A percentile compares a stretch with the other conserved stretches of the same genome.
phyloP scores from a whole-genome alignment of 371 early-diverging fungal genomes.

The Saksenaea vasiformis region DNA sequence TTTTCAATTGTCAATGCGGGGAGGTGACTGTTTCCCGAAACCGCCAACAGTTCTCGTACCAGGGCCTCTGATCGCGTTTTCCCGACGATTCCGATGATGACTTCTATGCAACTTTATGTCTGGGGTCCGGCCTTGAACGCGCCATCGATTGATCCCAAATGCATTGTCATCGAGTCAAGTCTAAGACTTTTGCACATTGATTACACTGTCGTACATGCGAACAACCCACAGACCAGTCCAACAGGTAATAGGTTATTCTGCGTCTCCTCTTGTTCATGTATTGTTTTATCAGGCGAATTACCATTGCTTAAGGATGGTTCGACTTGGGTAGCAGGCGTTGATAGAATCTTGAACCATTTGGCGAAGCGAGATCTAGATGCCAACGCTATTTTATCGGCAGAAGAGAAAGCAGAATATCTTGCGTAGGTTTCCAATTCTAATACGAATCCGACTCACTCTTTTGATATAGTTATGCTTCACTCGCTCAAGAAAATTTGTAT shows the following conservation, averaged over 20 bases:
- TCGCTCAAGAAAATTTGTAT: constrained; percentile 54
- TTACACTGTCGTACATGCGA: constrained; percentile 51
- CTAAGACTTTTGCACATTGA: constrained; percentile 51
- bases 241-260: constrained; percentile 43
- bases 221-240: constrained; percentile 58
- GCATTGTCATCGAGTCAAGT: constrained; percentile 55
- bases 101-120: constrained; percentile 52
- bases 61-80: neutral
- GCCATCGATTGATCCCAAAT: constrained; percentile 65
- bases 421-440: constrained; percentile 37
- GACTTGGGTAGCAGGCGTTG: constrained; percentile 61
- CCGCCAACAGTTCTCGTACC: neutral
- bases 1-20: no score
- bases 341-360: constrained; percentile 56
- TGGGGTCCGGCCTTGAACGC: constrained; percentile 60
- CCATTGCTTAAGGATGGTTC: constrained; percentile 61
- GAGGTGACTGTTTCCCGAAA: neutral
- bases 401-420: constrained; percentile 53
- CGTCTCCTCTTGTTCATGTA: neutral
- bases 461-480: constrained; percentile 41
- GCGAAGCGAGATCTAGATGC: constrained; percentile 49
- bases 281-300: constrained; percentile 50
- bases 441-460: neutral
- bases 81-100: constrained; percentile 14
- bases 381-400: constrained; percentile 44